Evolutionary conservation across 352 stramenopile species (phyloP).

Genomic region (Halophytophthora polymorphica): DNA sequence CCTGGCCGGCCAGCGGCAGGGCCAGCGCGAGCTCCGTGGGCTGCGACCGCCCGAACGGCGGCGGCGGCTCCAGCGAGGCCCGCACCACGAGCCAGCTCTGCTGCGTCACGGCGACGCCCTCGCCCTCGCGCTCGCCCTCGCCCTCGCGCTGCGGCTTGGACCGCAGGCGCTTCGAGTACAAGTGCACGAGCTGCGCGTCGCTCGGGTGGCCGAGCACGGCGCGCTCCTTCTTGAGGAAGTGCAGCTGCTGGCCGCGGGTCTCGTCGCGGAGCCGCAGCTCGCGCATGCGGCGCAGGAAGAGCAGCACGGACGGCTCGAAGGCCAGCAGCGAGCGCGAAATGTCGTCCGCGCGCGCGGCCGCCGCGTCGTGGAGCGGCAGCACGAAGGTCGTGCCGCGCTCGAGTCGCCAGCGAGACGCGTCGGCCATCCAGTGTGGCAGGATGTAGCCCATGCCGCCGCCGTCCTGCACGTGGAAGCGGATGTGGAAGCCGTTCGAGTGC

Average conservation of each 20-base stretch:
- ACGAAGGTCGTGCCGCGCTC: conserved; percentile 67
- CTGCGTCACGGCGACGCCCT: conserved; percentile 14
- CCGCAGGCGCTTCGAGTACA: conserved; percentile 27
- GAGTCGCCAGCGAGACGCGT: conserved; percentile 36
- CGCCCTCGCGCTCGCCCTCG: conserved; percentile 10
- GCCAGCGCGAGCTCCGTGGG: conserved; percentile 61
- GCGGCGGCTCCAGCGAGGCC: conserved; percentile 24
- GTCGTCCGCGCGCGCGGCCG: conserved; percentile 34
- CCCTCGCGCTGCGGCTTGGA: too few relatives aligned
- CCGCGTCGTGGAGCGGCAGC: conserved; percentile 61
- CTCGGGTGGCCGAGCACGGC: conserved; percentile 19
- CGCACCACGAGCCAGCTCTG: conserved; percentile 71
- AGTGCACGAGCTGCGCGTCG: conserved; percentile 29
- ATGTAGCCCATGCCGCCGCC: conserved; percentile 70
- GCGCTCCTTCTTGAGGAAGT: conserved; percentile 49
- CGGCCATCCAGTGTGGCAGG: conserved; percentile 73
- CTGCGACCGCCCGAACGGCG: conserved; percentile 17
- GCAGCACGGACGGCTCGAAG: conserved; percentile 74
- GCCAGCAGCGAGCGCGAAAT: conserved; percentile 64
- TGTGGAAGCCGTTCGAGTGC: conserved; percentile 87
- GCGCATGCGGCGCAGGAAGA: conserved; percentile 74
- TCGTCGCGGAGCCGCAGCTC: conserved; percentile 57
- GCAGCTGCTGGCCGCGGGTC: conserved; percentile 22
- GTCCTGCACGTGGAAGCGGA: conserved; percentile 71
- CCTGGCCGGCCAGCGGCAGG: conserved; percentile 27